These are phyloP conservation scores for Boletus smithii DNA, from an alignment of 1,284 basidiomycete genomes.

Conservation along the genomic window DNA sequence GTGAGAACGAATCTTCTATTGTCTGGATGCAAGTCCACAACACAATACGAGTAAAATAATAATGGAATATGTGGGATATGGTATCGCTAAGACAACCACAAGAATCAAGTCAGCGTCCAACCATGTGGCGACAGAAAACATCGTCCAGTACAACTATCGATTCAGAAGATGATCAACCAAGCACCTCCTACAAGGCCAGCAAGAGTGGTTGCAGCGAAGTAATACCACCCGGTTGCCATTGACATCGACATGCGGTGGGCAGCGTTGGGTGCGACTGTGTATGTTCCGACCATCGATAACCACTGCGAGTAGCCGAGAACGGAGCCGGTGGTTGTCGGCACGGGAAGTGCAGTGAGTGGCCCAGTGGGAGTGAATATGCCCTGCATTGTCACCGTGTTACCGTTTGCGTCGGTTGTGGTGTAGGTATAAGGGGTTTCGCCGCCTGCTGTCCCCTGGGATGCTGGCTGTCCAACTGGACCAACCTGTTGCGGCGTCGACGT, in stretches of 20 bases:
- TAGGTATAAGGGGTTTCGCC: slow-evolving; percentile 56
- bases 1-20: slow-evolving; percentile 7
- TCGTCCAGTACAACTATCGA: slow-evolving; percentile 7
- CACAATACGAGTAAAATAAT: slow-evolving; percentile 9
- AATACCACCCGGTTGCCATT: slow-evolving; percentile 32
- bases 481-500: slow-evolving; percentile 30
- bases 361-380: slow-evolving; percentile 60
- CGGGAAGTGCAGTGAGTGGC: slow-evolving; percentile 39
- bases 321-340: slow-evolving; percentile 44
- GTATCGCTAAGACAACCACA: slow-evolving; percentile 8
- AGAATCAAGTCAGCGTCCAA: slow-evolving; percentile 1
- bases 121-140: slow-evolving; percentile 5
- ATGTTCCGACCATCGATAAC: slow-evolving; percentile 43
- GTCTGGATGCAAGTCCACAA: slow-evolving; percentile 11
- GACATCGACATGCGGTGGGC: slow-evolving; percentile 21
- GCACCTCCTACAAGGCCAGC: slow-evolving; percentile 34
- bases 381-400: slow-evolving; percentile 42
- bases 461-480: slow-evolving; percentile 60
- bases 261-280: slow-evolving; percentile 34
- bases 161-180: slow-evolving; percentile 33
- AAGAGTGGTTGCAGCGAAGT: slow-evolving; percentile 27
- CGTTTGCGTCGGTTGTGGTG: slow-evolving; percentile 57
- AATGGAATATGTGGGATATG: slow-evolving; percentile 15
- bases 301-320: slow-evolving; percentile 54
- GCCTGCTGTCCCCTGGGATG: slow-evolving; percentile 39